phyloP scores from a whole-genome alignment of 1,284 basidiomycete genomes.

The Boletus smithii region DNA sequence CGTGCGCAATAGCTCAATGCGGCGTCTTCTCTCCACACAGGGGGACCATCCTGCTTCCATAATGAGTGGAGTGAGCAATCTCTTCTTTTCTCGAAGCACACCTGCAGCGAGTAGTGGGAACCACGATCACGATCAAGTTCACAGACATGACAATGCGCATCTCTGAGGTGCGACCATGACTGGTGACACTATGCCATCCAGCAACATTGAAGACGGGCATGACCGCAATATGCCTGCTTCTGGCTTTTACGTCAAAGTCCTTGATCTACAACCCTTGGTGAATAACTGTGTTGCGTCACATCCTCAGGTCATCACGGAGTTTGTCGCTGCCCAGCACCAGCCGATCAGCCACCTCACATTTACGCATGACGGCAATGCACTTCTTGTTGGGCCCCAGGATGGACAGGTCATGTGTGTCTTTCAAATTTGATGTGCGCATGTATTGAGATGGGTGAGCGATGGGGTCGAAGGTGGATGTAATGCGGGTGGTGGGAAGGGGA shows the following conservation, averaged over 20 bases:
- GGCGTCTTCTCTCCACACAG: constrained; percentile 15
- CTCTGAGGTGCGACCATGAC: constrained; percentile 12
- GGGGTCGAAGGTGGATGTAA: background rate
- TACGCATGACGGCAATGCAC: constrained; percentile 54
- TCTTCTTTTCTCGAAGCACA: constrained; percentile 62
- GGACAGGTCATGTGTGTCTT: constrained; percentile 62
- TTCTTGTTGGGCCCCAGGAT: constrained; percentile 57
- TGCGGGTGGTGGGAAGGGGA: background rate
- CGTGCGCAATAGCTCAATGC: constrained; percentile 1
- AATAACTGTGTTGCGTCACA: constrained; percentile 11
- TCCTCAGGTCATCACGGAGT: constrained; percentile 44
- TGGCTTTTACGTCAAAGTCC: constrained; percentile 48
- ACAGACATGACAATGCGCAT: too few relatives aligned
- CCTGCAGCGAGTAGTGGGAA: constrained; percentile 42
- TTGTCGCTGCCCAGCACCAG: constrained; percentile 46
- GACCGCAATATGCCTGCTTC: constrained; percentile 7
- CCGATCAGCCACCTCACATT: constrained; percentile 55
- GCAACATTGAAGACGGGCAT: constrained; percentile 10
- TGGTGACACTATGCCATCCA: too few relatives aligned
- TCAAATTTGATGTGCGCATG: constrained; percentile 42
- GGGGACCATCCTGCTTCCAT: constrained; percentile 15
- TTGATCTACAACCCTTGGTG: constrained; percentile 51
- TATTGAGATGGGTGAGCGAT: constrained; percentile 13
- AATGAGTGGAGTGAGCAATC: constrained; percentile 24
- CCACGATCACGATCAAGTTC: constrained; percentile 14